Percentiles rank a stretch among this genome's conserved stretches.
phyloP scores from a whole-genome alignment of 1,284 basidiomycete species.

The Boletus smithii region DNA sequence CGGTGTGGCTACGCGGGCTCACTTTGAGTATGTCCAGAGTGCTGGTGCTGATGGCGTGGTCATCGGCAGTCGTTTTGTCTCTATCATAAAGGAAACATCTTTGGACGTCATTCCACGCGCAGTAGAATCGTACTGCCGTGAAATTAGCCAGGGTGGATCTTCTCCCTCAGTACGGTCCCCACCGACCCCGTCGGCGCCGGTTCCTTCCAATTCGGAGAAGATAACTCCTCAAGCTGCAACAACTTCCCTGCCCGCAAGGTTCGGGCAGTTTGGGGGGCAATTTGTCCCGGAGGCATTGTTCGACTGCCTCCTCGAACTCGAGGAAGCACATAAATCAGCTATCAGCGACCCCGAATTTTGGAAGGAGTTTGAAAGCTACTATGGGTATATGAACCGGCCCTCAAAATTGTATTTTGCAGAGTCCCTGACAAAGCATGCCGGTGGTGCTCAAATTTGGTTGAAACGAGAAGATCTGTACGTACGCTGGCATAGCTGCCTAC shows the following conservation, averaged over 20 bases:
- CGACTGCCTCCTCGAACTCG: conserved; percentile 88
- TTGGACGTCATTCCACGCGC: conserved; percentile 50
- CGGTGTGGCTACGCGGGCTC: conserved; percentile 89
- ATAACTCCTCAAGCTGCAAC: conserved; percentile 10
- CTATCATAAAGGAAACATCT: conserved; percentile 70
- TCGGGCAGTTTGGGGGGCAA: conserved; percentile 95
- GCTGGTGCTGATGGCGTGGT: conserved; percentile 95
- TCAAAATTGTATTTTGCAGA: conserved; percentile 48
- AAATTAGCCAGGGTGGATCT: conserved; percentile 63
- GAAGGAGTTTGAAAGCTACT: conserved; percentile 88
- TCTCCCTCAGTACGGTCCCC: conserved; percentile 35
- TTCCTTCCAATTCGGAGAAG: conserved; percentile 2
- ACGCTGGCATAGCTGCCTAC: neutral
- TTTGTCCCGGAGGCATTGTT: conserved; percentile 95
- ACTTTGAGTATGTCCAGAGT: conserved; percentile 82
- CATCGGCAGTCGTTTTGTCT: conserved; percentile 85
- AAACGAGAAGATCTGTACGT: conserved; percentile 93
- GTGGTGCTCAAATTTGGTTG: conserved; percentile 93
- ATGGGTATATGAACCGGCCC: conserved; percentile 62
- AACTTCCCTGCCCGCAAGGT: conserved; percentile 69
- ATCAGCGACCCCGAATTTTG: conserved; percentile 88
- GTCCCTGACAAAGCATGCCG: conserved; percentile 42
- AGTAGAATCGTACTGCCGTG: conserved; percentile 75
- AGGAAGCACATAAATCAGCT: conserved; percentile 86
- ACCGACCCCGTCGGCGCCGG: conserved; percentile 46